phyloP scores from a whole-genome alignment of 2,329 filamentous ascomycete genomes.

The Xylogone sp. region DNA sequence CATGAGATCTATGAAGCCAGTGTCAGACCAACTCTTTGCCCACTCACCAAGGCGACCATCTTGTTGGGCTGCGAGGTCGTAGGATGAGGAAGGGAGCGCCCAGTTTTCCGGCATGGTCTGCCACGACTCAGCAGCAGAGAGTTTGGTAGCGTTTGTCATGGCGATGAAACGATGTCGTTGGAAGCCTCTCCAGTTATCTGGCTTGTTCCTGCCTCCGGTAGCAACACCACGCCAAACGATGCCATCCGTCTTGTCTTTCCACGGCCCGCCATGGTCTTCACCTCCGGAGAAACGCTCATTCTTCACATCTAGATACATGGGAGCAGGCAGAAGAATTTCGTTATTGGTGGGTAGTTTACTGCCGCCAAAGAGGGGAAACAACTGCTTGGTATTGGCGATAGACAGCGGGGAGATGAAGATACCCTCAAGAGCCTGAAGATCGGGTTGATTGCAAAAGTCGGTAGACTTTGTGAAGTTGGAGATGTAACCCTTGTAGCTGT shows the following conservation, averaged over 20 bases:
- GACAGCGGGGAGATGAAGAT: conserved; percentile 50
- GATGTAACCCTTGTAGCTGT: conserved; percentile 32
- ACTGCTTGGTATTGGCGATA: conserved; percentile 46
- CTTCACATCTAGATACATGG: conserved; percentile 60
- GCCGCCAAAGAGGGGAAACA: conserved; percentile 58
- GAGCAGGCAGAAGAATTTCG: conserved; percentile 60
- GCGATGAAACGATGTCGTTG: conserved; percentile 54
- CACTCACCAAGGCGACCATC: conserved; percentile 39
- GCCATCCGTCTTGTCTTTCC: conserved; percentile 51
- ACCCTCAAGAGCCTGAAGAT: conserved; percentile 54
- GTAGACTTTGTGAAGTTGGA: conserved; percentile 41
- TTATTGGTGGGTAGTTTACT: conserved; percentile 61
- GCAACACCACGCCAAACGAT: conserved; percentile 63
- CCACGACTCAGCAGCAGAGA: conserved; percentile 27
- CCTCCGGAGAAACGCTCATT: conserved; percentile 59
- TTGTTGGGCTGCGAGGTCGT: conserved; percentile 37
- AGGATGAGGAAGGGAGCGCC: conserved; percentile 43
- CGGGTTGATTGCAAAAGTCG: conserved; percentile 43
- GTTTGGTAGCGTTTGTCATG: conserved; percentile 46
- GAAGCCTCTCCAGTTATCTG: conserved; percentile 50
- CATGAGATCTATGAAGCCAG: conserved; percentile 34
- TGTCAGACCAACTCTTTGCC: conserved; percentile 27
- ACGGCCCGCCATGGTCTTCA: conserved; percentile 49
- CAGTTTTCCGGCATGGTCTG: conserved; percentile 45
- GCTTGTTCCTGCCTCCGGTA: conserved; percentile 50